Percentiles rank a stretch among this genome's conserved stretches.
Evolutionary conservation across 768 basidiomycete species (phyloP).

Genomic region (Calocera cornea): DNA sequence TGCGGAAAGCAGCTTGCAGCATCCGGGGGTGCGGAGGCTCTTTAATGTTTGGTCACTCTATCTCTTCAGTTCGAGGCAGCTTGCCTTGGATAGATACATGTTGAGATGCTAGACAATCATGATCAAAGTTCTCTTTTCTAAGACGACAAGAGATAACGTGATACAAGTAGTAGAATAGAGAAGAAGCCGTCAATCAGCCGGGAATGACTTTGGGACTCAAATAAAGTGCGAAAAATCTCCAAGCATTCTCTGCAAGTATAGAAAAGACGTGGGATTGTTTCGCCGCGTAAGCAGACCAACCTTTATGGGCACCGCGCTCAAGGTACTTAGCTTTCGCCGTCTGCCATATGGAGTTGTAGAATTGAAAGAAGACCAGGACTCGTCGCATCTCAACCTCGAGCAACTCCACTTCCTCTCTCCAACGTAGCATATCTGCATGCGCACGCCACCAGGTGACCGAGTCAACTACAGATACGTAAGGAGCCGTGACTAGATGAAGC

Average conservation of each 20-base stretch:
- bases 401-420: not conserved
- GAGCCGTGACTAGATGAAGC: not conserved
- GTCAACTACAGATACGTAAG: not conserved
- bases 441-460: not conserved
- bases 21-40: no score
- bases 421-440: not conserved
- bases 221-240: not conserved
- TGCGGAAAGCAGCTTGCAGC: no score
- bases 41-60: no score
- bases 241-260: not conserved
- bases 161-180: no score
- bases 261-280: not conserved
- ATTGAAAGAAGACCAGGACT: not conserved
- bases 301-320: not conserved
- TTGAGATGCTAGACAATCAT: no score
- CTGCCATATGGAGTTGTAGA: not conserved
- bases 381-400: not conserved
- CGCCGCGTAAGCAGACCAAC: not conserved
- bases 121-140: no score
- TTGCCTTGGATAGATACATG: no score
- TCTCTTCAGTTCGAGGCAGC: no score
- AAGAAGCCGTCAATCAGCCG: no score
- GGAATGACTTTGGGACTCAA: no score
- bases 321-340: not conserved
- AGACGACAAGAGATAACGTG: no score